Evolutionary conservation across 148 eudicot species (phyloP).

Genomic region (Selenicereus undatus): DNA sequence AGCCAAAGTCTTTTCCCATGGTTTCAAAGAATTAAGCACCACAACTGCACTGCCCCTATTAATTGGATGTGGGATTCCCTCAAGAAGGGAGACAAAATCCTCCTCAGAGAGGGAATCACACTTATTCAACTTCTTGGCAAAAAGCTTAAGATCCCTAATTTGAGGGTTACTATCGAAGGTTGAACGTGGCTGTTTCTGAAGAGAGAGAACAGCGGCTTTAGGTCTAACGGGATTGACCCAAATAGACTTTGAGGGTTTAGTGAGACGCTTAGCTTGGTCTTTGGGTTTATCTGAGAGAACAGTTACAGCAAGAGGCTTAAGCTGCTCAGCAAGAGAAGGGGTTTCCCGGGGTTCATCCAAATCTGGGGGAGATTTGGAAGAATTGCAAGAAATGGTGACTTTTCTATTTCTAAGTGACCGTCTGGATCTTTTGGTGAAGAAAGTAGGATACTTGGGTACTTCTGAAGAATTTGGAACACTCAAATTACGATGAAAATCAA

Average conservation of each 20-base stretch:
- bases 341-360: constrained; percentile 35
- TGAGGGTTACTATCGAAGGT: constrained; percentile 53
- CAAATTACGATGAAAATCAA: constrained; percentile 41
- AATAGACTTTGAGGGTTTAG: constrained; percentile 61
- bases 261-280: constrained; percentile 39
- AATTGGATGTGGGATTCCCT: constrained; percentile 51
- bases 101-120: constrained; percentile 37
- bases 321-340: constrained; percentile 77
- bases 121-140: constrained; percentile 63
- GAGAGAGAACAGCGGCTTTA: constrained; percentile 64
- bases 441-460: constrained; percentile 30
- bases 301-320: constrained; percentile 58
- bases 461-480: constrained; percentile 33
- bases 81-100: constrained; percentile 45
- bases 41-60: constrained; percentile 67
- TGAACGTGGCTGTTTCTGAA: constrained; percentile 63
- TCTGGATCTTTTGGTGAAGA: constrained; percentile 26
- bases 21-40: constrained; percentile 62
- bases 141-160: constrained; percentile 65
- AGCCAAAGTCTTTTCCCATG: constrained; percentile 68
- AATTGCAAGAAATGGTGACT: constrained; percentile 37
- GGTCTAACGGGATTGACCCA: constrained; percentile 90
- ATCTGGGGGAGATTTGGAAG: constrained; percentile 39
- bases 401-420: constrained; percentile 32
- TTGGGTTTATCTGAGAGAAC: constrained; percentile 36